These are phyloP conservation scores for Eragrostis curvula DNA, from an alignment of 176 grass and related monocot species.

Conservation along the genomic window DNA sequence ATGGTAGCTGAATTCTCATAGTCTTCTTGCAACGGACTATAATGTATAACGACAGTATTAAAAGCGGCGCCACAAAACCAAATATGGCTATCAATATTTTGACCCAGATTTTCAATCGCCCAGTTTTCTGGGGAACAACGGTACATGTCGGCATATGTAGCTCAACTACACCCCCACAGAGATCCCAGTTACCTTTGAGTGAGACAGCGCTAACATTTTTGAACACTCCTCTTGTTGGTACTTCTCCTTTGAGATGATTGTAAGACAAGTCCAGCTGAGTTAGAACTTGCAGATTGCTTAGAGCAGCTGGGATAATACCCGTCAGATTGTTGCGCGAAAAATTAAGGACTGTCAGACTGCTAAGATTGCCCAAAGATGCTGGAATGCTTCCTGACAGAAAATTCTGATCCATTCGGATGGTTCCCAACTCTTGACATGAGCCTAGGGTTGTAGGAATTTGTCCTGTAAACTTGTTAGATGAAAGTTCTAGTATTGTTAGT, in stretches of 20 bases:
- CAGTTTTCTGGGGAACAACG: background rate
- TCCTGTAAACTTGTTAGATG: conserved; percentile 49
- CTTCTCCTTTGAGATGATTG: conserved; percentile 49
- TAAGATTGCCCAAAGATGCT: conserved; percentile 6
- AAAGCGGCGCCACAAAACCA: background rate
- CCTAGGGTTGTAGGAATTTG: conserved; percentile 45
- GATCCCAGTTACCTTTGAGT: conserved; percentile 31
- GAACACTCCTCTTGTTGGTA: conserved; percentile 51
- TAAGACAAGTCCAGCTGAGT: conserved; percentile 36
- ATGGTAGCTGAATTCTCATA: background rate
- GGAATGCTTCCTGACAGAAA: conserved; percentile 50
- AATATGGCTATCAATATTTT: conserved; percentile 21
- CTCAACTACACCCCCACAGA: conserved; percentile 54
- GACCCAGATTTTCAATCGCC: background rate
- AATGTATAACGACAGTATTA: conserved; percentile 16
- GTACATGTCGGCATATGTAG: conserved; percentile 48
- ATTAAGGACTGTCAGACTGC: conserved; percentile 13
- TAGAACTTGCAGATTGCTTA: conserved; percentile 37
- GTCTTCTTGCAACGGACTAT: conserved; percentile 8
- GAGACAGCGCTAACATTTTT: conserved; percentile 34
- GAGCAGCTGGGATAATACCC: conserved; percentile 41
- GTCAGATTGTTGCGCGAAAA: conserved; percentile 42
- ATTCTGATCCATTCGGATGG: conserved; percentile 17
- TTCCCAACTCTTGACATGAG: conserved; percentile 30
- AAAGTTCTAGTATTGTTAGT: conserved; percentile 37